A percentile compares a stretch with the other conserved stretches of the same genome.
Conservation (phyloP, 1,284 basidiomycete species). For the Ganoderma leucocontextum region DNA sequence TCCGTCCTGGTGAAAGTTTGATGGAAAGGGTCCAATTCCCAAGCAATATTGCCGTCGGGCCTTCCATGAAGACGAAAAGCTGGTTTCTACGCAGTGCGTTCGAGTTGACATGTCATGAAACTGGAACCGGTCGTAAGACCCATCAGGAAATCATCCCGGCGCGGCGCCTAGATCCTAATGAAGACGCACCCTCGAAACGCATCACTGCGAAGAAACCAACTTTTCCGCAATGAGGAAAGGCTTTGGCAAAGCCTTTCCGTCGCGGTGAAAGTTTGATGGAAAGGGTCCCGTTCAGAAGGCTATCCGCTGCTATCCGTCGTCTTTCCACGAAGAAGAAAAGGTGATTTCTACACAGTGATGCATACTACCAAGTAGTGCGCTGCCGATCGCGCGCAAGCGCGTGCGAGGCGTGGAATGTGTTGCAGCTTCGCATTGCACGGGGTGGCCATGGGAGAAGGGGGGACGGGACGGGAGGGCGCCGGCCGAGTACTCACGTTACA, state of each 20-base stretch:
- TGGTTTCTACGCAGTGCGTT: neutral
- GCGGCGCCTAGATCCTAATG: neutral
- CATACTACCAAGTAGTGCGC: neutral
- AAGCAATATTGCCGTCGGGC: too few relatives aligned
- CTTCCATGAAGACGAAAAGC: too few relatives aligned
- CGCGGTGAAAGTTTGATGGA: too few relatives aligned
- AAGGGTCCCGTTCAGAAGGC: too few relatives aligned
- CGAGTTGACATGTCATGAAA: neutral
- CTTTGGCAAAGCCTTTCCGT: too few relatives aligned
- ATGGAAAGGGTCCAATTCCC: too few relatives aligned
- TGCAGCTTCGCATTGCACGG: neutral
- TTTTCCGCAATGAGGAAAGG: too few relatives aligned
- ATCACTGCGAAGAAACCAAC: too few relatives aligned
- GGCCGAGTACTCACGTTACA: neutral
- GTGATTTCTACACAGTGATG: too few relatives aligned
- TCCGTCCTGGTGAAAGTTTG: too few relatives aligned
- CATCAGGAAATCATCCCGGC: neutral
- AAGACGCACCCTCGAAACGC: neutral
- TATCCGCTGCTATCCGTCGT: too few relatives aligned
- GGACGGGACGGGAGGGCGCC: neutral
- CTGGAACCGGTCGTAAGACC: neutral
- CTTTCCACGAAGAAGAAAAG: too few relatives aligned
- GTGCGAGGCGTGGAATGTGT: neutral
- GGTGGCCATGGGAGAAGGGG: neutral
- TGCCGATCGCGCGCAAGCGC: neutral